Conservation (phyloP, 148 eudicot genomes). For the Arctostaphylos glauca region DNA sequence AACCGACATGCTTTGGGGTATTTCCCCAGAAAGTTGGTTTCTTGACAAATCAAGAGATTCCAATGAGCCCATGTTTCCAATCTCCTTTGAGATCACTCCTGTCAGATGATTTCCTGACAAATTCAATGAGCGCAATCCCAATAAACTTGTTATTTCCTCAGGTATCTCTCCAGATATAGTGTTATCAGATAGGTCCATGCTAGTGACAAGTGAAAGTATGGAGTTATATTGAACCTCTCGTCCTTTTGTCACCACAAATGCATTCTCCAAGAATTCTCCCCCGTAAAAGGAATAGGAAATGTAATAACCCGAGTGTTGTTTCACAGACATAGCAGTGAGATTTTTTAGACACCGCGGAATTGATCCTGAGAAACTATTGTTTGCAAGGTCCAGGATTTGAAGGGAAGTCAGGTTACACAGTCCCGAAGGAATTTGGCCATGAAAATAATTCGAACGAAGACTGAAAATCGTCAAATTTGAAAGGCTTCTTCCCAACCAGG, state of each 20-base stretch:
- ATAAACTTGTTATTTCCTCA: neutral
- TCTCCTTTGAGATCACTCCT: neutral
- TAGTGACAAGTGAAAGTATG: conserved; percentile 9
- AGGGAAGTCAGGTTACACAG: conserved; percentile 10
- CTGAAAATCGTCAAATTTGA: neutral
- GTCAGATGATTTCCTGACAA: neutral
- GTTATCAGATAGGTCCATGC: conserved; percentile 25
- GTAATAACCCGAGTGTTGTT: neutral
- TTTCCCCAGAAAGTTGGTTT: neutral
- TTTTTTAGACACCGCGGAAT: conserved; percentile 12
- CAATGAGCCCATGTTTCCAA: neutral
- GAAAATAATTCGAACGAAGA: conserved; percentile 8
- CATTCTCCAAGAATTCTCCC: neutral
- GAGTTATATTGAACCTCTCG: conserved; percentile 5
- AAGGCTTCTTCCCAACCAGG: conserved; percentile 14
- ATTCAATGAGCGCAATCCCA: neutral
- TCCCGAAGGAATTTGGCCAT: conserved; percentile 8
- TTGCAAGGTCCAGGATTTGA: conserved; percentile 21
- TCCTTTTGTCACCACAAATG: conserved; percentile 14
- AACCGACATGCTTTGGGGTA: conserved; percentile 8
- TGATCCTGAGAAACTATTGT: conserved; percentile 1
- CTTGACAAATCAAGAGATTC: conserved; percentile 2
- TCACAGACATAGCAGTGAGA: conserved; percentile 12
- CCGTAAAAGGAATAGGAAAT: neutral
- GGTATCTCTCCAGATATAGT: conserved; percentile 6